A percentile compares a stretch with the other conserved stretches of the same genome.
Conservation (phyloP, 164 flowering plant genomes). For the Vitis labrusca region DNA sequence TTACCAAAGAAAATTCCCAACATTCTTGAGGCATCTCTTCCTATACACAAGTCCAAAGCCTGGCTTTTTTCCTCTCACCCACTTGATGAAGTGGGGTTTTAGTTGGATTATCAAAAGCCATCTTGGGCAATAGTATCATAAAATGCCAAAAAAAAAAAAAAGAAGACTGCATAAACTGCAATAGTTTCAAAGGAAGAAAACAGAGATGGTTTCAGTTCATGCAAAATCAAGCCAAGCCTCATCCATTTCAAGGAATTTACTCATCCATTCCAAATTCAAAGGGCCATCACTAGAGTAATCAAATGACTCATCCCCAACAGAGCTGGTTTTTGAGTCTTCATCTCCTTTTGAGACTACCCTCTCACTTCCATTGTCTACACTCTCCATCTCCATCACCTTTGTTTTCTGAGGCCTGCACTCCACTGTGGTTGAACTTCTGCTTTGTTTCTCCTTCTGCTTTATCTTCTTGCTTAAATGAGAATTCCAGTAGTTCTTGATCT, state of each 20-base stretch:
- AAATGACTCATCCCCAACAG: slow-evolving; percentile 8
- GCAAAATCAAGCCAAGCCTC: slow-evolving; percentile 19
- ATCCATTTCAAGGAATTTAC: slow-evolving; percentile 22
- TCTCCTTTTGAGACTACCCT: not conserved
- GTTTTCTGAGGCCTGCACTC: not conserved
- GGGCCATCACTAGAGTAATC: slow-evolving; percentile 22
- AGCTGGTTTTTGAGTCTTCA: slow-evolving; percentile 3
- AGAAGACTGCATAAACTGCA: too few species aligned
- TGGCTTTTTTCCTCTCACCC: too few species aligned
- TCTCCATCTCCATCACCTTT: not conserved
- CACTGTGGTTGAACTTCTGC: not conserved
- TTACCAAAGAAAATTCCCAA: too few species aligned
- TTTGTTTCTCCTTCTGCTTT: slow-evolving; percentile 11
- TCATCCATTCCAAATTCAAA: slow-evolving; percentile 26
- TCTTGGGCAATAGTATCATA: too few species aligned
- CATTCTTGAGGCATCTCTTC: too few species aligned
- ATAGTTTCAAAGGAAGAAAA: not conserved
- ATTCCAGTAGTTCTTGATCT: slow-evolving; percentile 41
- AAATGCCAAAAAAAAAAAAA: not conserved
- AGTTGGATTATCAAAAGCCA: too few species aligned
- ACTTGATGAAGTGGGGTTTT: too few species aligned
- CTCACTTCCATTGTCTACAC: not conserved
- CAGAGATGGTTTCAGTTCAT: not conserved
- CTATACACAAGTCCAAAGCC: too few species aligned
- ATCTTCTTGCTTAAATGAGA: slow-evolving; percentile 33